Conservation (phyloP, 106 monocot genomes). For the Dendrobium chrysotoxum region DNA sequence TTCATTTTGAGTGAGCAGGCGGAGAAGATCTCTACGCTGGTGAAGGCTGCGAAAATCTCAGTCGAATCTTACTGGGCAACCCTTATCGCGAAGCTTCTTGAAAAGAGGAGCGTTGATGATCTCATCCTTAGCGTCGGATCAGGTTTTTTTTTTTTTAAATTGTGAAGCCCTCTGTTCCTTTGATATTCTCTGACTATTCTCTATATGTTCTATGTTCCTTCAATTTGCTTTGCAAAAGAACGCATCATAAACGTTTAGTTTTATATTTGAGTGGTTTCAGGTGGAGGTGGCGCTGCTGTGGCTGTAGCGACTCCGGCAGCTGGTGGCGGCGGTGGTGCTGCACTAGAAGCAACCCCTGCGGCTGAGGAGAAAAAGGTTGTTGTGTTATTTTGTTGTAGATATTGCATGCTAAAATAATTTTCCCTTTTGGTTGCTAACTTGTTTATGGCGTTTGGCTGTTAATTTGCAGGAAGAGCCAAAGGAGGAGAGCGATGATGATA, state of each 20-base stretch:
- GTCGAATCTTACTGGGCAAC: slow-evolving; percentile 61
- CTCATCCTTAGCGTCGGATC: slow-evolving; percentile 53
- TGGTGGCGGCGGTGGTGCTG: slow-evolving; percentile 4
- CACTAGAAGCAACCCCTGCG: slow-evolving; percentile 9
- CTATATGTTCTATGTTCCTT: background rate
- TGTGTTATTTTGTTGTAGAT: background rate
- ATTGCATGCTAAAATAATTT: background rate
- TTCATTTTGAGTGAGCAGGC: slow-evolving; percentile 16
- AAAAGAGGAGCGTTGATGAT: slow-evolving; percentile 50
- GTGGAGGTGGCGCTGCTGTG: slow-evolving; percentile 11
- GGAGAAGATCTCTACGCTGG: slow-evolving; percentile 48
- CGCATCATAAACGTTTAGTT: background rate
- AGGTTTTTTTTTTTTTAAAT: slow-evolving; percentile 10
- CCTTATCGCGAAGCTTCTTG: slow-evolving; percentile 57
- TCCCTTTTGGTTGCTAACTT: background rate
- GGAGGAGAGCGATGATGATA: slow-evolving; percentile 22
- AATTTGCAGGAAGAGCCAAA: slow-evolving; percentile 13
- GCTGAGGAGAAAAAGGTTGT: slow-evolving; percentile 26
- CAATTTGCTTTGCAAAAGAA: background rate
- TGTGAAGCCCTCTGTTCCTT: background rate
- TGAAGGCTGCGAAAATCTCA: slow-evolving; percentile 48
- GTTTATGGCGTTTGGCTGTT: background rate
- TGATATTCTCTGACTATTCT: background rate
- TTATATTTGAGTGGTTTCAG: background rate
- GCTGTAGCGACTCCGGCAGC: slow-evolving; percentile 12